phyloP scores from a whole-genome alignment of 2,329 filamentous ascomycete genomes.

The Monilinia fructigena region DNA sequence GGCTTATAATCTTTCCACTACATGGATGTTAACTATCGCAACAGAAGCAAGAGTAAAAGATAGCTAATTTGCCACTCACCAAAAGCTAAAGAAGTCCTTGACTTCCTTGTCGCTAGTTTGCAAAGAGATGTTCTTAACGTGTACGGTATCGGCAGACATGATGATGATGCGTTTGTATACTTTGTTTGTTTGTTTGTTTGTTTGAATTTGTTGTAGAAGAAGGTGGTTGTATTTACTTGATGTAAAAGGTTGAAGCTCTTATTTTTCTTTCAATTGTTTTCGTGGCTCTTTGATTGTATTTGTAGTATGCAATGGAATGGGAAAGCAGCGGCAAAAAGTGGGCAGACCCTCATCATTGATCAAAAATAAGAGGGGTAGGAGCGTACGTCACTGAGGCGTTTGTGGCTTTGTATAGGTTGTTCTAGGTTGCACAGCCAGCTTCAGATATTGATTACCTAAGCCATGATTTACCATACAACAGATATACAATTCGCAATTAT shows the following conservation, averaged over 20 bases:
- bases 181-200: not conserved
- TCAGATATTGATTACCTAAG: too few species aligned
- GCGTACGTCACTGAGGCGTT: slow-evolving; percentile 17
- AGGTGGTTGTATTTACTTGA: not conserved
- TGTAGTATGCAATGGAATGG: slow-evolving; percentile 13
- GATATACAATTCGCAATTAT: too few species aligned
- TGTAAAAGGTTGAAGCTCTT: not conserved
- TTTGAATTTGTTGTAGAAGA: not conserved
- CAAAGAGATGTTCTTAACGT: slow-evolving; percentile 84
- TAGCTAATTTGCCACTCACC: slow-evolving; percentile 52
- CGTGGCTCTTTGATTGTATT: slow-evolving; percentile 16
- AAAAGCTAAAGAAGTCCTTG: slow-evolving; percentile 96
- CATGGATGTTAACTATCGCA: slow-evolving; percentile 29
- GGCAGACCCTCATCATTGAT: slow-evolving; percentile 8
- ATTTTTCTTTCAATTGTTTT: not conserved
- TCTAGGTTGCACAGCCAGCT: too few species aligned
- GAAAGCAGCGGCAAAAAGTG: slow-evolving; percentile 14
- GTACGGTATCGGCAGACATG: slow-evolving; percentile 57
- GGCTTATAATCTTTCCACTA: slow-evolving; percentile 85
- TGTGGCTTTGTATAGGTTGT: not conserved
- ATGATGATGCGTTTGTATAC: slow-evolving; percentile 2
- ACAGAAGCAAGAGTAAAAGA: not conserved
- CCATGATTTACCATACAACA: too few species aligned
- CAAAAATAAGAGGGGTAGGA: slow-evolving; percentile 10
- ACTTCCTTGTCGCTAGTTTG: slow-evolving; percentile 87